These are phyloP conservation scores for Trichoderma polysporum DNA, from an alignment of 2,329 filamentous ascomycete species.

Conservation along the genomic window DNA sequence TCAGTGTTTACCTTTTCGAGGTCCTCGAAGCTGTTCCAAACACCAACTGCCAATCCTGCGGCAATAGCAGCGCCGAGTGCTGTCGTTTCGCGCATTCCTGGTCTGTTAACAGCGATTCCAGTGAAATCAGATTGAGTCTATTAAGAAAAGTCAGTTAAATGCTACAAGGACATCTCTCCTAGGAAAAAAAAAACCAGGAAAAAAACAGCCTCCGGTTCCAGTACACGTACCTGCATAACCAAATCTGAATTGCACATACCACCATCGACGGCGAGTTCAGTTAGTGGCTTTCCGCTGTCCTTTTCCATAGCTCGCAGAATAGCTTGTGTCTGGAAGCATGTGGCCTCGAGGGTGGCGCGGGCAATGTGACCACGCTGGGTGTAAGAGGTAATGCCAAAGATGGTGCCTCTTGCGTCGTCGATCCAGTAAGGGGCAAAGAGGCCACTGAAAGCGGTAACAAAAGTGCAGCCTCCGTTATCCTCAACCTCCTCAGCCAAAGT, in stretches of 20 bases:
- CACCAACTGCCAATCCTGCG: conserved; percentile 71
- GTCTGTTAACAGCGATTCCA: conserved; percentile 74
- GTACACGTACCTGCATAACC: conserved; percentile 63
- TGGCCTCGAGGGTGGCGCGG: conserved; percentile 75
- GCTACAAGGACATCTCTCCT: neutral
- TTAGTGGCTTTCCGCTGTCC: conserved; percentile 71
- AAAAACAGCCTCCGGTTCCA: neutral
- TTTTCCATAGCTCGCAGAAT: conserved; percentile 80
- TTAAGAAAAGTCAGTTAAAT: conserved; percentile 8
- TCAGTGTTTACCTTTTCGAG: conserved; percentile 69
- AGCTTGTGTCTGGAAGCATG: conserved; percentile 80
- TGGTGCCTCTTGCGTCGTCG: conserved; percentile 76
- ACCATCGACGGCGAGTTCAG: conserved; percentile 76
- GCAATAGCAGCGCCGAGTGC: conserved; percentile 79
- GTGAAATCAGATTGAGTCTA: conserved; percentile 78
- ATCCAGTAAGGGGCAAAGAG: conserved; percentile 85
- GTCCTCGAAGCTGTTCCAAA: conserved; percentile 74
- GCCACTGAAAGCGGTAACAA: conserved; percentile 79
- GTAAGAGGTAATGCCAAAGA: conserved; percentile 75
- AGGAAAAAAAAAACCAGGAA: too few relatives aligned
- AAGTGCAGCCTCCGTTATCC: conserved; percentile 73
- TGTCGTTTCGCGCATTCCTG: conserved; percentile 81
- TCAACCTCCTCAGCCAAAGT: conserved; percentile 48
- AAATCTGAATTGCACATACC: conserved; percentile 80
- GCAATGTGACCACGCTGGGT: conserved; percentile 76